These are phyloP conservation scores for Cafeteria roenbergensis DNA, from an alignment of 108 stramenopile species.

Conservation along the genomic window DNA sequence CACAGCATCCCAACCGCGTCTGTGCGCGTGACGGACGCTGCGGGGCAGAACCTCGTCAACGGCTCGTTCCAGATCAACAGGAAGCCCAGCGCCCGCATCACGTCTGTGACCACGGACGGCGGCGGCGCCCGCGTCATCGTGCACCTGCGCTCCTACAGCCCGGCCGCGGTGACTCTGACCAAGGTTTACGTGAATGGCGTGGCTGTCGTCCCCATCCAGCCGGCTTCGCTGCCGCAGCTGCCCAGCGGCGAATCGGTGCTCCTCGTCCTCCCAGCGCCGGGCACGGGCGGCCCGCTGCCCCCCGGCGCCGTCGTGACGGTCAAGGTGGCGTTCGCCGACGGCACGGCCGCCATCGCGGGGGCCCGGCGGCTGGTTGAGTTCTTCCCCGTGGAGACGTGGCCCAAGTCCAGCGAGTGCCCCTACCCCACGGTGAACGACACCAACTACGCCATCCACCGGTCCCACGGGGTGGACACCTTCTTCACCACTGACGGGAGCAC, in stretches of 20 bases:
- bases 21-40: neutral
- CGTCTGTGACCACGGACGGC: neutral
- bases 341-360: neutral
- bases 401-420: conserved; percentile 12
- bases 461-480: neutral
- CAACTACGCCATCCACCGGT: conserved; percentile 2
- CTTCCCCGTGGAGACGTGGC: conserved; percentile 11
- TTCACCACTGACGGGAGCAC: neutral
- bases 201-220: neutral
- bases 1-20: neutral
- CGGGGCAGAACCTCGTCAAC: neutral
- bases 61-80: neutral
- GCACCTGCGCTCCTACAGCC: too few species aligned
- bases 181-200: neutral
- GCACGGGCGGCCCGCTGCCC: neutral
- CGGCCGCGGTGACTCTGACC: neutral
- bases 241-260: neutral
- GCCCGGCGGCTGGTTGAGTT: neutral
- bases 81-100: neutral
- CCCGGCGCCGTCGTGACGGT: neutral
- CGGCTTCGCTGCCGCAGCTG: neutral
- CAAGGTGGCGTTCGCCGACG: neutral
- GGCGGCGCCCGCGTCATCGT: too few species aligned
- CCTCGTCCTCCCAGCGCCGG: neutral
- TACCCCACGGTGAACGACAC: conserved; percentile 3